Base-by-base conservation (phyloP, 495 filamentous ascomycete species). In the Bombardia bombarda region DNA sequence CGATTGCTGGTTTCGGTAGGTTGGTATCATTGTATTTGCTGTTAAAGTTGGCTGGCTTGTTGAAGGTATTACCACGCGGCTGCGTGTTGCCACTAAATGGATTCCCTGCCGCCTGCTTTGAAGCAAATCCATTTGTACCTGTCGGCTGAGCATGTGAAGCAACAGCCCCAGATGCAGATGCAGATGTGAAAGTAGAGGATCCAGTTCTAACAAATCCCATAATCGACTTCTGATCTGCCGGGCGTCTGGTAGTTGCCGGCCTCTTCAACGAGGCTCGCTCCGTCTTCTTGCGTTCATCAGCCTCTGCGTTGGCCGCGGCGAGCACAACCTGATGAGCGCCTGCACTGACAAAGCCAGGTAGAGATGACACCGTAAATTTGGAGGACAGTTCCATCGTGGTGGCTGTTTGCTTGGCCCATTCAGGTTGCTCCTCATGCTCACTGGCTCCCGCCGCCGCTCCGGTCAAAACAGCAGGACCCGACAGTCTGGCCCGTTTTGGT, bases 301-400 rank as follows among this genome's bases (percentile, higher is more conserved):
- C 53, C 3, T 52, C 53, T 1, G 53, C 56, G 17, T 42, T 50
- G 4, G 57, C 52, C 3, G 61, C 61, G 18, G 56, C 38, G 31
- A 67, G 47, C n/a, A 40, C 60, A 3, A 59, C 65, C 37, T 68
- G 63, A 40, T 70, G 65, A 17, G 60, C 49, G 1, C 59, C 60
- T 4, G 65, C 70, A 5, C 61, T 72, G 26, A 63, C 61, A 23
- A 74, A 74, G 1, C 68, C 68, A 1, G 58, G 52, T 2, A 66
- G 53, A 2, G 57, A 28, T 4, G 67, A 58, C 12, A 67, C 55
- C 6, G 68, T 70, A 41, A 71, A 73, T 12, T 40, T 53, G 10
- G 58, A 46, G 1, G 63, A 57, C 22, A 59, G 56, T 18, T 73
- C 66, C 68, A 73, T 70, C 3, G 69, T 72, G 5, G 70, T 73